Evolutionary conservation across 2,329 filamentous ascomycete genomes (phyloP).

Genomic region (Fusarium nelsonii): DNA sequence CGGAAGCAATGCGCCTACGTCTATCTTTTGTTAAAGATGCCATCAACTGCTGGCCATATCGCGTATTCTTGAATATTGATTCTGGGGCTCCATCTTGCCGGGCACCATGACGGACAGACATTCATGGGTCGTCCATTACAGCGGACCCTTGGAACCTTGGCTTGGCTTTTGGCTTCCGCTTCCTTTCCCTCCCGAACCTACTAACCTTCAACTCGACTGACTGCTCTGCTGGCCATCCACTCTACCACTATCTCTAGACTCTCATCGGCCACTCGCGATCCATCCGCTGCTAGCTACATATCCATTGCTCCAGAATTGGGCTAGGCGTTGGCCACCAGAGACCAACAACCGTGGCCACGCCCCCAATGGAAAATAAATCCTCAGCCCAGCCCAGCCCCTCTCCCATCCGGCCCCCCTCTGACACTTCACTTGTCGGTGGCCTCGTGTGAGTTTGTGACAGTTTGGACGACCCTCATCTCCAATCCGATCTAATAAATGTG

Average conservation of each 20-base stretch:
- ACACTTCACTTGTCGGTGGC: constrained; percentile 39
- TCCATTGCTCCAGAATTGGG: constrained; percentile 42
- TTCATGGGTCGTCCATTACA: constrained; percentile 35
- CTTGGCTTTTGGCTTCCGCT: constrained; percentile 29
- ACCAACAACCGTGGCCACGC: constrained; percentile 43
- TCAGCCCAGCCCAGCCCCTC: constrained; percentile 46
- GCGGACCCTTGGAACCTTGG: constrained; percentile 32
- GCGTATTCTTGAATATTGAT: constrained; percentile 20
- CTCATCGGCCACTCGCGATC: constrained; percentile 43
- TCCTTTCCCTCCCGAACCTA: constrained; percentile 42
- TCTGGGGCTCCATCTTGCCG: constrained; percentile 26
- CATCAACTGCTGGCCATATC: background rate
- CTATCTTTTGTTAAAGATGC: background rate
- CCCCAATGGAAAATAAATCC: constrained; percentile 27
- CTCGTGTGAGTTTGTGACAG: constrained; percentile 36
- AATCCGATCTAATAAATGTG: constrained; percentile 18
- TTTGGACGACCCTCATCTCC: constrained; percentile 41
- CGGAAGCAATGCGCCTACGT: constrained; percentile 30
- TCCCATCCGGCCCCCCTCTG: constrained; percentile 19
- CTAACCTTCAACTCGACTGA: constrained; percentile 10
- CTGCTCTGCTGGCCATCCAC: constrained; percentile 23
- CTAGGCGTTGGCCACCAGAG: constrained; percentile 45
- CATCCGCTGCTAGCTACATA: constrained; percentile 46
- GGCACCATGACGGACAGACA: constrained; percentile 26
- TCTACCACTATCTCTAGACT: constrained; percentile 25